Evolutionary conservation across 345 rosid species (phyloP).

Genomic region (Sapria himalayana): DNA sequence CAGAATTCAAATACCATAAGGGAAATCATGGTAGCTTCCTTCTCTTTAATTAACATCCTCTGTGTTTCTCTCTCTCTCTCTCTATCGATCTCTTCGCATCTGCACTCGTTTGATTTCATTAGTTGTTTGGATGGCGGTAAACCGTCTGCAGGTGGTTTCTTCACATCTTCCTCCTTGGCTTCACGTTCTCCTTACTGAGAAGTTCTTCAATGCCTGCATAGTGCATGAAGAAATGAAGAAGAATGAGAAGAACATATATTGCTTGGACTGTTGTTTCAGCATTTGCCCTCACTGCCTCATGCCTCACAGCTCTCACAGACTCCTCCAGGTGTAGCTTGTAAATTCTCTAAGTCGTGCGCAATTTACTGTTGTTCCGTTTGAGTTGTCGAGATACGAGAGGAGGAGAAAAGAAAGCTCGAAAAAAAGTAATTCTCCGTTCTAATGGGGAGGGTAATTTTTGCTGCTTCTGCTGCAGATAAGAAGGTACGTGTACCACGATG

Average conservation of each 20-base stretch:
- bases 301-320: conserved; percentile 46
- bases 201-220: conserved; percentile 65
- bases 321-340: conserved; percentile 36
- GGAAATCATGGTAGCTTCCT: conserved; percentile 17
- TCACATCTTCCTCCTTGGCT: conserved; percentile 28
- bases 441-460: too few species aligned
- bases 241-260: conserved; percentile 64
- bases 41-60: background rate
- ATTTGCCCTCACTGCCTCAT: conserved; percentile 70
- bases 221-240: conserved; percentile 42
- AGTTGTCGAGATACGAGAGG: too few species aligned
- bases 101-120: too few species aligned
- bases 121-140: background rate
- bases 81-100: background rate
- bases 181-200: conserved; percentile 38
- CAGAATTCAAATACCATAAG: conserved; percentile 6
- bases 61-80: background rate
- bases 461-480: conserved; percentile 17
- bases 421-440: too few species aligned
- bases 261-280: conserved; percentile 62
- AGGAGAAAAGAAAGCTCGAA: too few species aligned
- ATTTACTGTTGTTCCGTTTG: too few species aligned
- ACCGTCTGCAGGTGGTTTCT: conserved; percentile 12
- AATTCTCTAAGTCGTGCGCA: conserved; percentile 2
- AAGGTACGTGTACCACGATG: conserved; percentile 47